Conservation (phyloP, 495 filamentous ascomycete genomes). For the Friedmanniomyces simplex region DNA sequence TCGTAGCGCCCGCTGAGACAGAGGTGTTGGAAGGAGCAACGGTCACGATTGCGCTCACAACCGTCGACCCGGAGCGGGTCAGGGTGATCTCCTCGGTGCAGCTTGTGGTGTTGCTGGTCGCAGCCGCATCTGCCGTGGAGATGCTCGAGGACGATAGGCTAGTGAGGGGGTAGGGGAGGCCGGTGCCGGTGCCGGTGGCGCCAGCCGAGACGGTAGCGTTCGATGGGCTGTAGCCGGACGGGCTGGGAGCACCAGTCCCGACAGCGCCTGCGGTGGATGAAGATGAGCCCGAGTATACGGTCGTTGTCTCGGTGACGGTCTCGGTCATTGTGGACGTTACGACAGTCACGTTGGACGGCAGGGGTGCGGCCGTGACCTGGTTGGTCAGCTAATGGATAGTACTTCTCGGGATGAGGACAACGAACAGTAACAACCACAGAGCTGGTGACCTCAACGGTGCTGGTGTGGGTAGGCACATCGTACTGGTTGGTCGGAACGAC, state of each 20-base stretch:
- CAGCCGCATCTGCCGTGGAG: not conserved
- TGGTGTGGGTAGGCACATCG: constrained; percentile 1
- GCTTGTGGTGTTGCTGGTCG: not conserved
- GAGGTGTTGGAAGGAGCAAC: not conserved
- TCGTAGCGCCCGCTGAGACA: no score
- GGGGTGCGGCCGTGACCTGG: constrained; percentile 4
- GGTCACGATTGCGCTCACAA: not conserved
- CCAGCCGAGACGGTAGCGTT: not conserved
- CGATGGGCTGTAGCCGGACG: not conserved
- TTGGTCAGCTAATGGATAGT: not conserved
- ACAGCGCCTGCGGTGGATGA: not conserved
- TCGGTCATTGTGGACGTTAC: not conserved
- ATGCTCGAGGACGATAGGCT: not conserved
- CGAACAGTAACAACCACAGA: constrained; percentile 6
- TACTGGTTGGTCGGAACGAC: not conserved
- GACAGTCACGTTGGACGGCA: not conserved
- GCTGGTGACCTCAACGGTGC: constrained; percentile 10
- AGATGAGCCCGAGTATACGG: not conserved
- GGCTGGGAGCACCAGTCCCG: not conserved
- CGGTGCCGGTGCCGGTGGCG: not conserved
- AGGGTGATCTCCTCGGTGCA: not conserved
- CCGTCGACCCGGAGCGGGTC: not conserved
- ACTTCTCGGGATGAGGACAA: not conserved
- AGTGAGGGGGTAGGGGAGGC: not conserved
- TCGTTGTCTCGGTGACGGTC: constrained; percentile 1